A percentile compares a stretch with the other conserved stretches of the same genome.
Conservation (phyloP, 345 rosid species). For the Ceriops decandra region DNA sequence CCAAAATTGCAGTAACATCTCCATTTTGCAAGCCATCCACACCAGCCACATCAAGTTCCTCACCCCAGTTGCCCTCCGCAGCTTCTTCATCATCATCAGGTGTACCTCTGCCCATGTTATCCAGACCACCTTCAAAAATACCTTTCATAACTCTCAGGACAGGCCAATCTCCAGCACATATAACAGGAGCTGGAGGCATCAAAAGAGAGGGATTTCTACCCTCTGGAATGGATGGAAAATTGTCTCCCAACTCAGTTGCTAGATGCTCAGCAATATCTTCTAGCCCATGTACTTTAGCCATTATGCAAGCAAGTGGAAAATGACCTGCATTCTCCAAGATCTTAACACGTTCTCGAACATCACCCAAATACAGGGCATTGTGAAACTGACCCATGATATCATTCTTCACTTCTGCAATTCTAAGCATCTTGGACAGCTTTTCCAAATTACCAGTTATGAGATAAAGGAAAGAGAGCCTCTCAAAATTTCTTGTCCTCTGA, state of each 20-base stretch:
- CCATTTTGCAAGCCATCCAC: slow-evolving; percentile 59
- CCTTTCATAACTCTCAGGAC: slow-evolving; percentile 91
- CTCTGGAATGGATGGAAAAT: slow-evolving; percentile 66
- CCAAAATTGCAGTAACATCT: slow-evolving; percentile 51
- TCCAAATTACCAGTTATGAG: slow-evolving; percentile 83
- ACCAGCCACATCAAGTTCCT: slow-evolving; percentile 67
- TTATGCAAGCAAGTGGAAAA: slow-evolving; percentile 76
- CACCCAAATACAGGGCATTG: slow-evolving; percentile 85
- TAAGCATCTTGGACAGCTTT: slow-evolving; percentile 84
- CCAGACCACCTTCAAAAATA: slow-evolving; percentile 86
- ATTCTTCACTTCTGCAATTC: slow-evolving; percentile 88
- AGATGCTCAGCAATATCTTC: slow-evolving; percentile 66
- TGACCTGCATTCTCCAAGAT: slow-evolving; percentile 87
- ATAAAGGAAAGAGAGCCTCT: slow-evolving; percentile 89
- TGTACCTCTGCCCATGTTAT: slow-evolving; percentile 45
- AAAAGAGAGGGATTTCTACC: slow-evolving; percentile 69
- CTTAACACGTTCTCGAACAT: slow-evolving; percentile 82
- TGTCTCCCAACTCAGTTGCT: slow-evolving; percentile 67
- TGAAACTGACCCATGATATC: slow-evolving; percentile 98
- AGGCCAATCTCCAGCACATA: slow-evolving; percentile 94
- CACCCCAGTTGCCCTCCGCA: slow-evolving; percentile 79
- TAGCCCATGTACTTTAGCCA: slow-evolving; percentile 82
- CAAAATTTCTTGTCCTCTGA: slow-evolving; percentile 94
- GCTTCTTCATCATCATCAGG: slow-evolving; percentile 73
- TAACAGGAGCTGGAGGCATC: slow-evolving; percentile 71